phyloP scores from a whole-genome alignment of 495 filamentous ascomycete genomes.

The Neurospora terricola region DNA sequence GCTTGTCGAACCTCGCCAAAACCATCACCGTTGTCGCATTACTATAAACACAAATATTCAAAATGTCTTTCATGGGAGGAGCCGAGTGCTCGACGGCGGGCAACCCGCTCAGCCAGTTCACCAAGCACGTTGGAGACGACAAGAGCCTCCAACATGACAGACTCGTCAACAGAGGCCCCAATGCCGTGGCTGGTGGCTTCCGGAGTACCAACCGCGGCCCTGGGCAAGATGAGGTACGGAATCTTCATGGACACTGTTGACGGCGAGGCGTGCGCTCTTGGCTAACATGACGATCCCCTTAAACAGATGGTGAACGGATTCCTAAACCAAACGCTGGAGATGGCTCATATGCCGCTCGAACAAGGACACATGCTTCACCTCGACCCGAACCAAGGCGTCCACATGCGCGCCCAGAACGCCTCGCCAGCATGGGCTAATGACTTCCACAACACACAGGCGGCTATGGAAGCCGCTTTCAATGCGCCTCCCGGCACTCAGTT shows the following conservation, averaged over 20 bases:
- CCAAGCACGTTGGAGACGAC: slow-evolving; percentile 90
- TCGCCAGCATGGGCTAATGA: slow-evolving; percentile 46
- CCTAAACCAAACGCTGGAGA: slow-evolving; percentile 55
- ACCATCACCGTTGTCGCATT: background rate
- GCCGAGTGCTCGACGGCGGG: slow-evolving; percentile 94
- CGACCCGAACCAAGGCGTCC: slow-evolving; percentile 35
- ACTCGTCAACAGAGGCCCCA: slow-evolving; percentile 60
- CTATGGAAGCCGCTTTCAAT: slow-evolving; percentile 74
- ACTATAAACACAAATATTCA: background rate
- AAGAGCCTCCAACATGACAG: slow-evolving; percentile 88
- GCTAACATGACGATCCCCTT: background rate
- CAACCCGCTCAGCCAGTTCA: slow-evolving; percentile 93
- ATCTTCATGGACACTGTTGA: background rate
- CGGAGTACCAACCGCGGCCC: slow-evolving; percentile 28
- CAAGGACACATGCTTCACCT: slow-evolving; percentile 27
- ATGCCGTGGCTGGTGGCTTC: slow-evolving; percentile 30
- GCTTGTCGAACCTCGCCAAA: background rate
- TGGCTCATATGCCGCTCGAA: slow-evolving; percentile 36
- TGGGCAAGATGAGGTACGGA: slow-evolving; percentile 38
- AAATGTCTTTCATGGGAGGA: slow-evolving; percentile 89
- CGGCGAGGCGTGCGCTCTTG: background rate
- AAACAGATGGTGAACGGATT: slow-evolving; percentile 86
- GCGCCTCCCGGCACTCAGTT: slow-evolving; percentile 54
- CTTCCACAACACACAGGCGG: slow-evolving; percentile 53
- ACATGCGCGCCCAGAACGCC: slow-evolving; percentile 33